Evolutionary conservation across 805 yeast genomes (phyloP), one percentile per base, ranked within the genome.

Genomic region (Lachancea quebecensis): DNA sequence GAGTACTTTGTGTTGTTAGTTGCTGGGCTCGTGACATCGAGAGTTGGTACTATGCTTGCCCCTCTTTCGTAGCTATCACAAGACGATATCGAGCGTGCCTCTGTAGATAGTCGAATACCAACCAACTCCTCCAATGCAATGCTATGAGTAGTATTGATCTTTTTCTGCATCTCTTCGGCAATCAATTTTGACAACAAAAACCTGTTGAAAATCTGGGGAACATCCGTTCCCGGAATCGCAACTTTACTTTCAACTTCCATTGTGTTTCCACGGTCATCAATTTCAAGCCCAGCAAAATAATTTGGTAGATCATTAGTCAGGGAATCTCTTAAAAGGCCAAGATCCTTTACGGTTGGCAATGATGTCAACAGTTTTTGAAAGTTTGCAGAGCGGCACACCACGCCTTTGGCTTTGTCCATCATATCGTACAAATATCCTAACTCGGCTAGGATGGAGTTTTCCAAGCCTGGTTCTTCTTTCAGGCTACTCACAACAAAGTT

Each of bases 351-450:
- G n/a, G 27, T 35, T 6, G 73, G 72, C 6, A 71, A 60, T 1
- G 72, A 60, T 9, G 71, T 68, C 34, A 84, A 58, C 3, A 78
- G 60, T 31, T 71, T 67, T 52, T 80, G 82, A 57, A 91, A 88
- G 59, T 93, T 93, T 1, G 89, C 71, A 0, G 96, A 83, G 34
- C 86, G 78, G 55, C 91, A 88, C 53, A 85, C 86, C 33, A 77
- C 75, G 0, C 95, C 93, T 11, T 74, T 66, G 0, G 96, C 88
- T 60, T 86, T 85, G 35, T 74, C 74, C 66, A 91, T 74, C 99
- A 93, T 91, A 58, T 95, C 98, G 65, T 79, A 87, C 11, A 95
- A 67, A 51, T 88, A 87, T 0, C 96, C 99, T 38, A 90, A 67
- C 59, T 93, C 97, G 40, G 85, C 80, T 25, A 89, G 64, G 2